Evolutionary conservation across 257 asterid genomes (phyloP), one percentile per base, ranked within the genome.

Genomic region (Echites panduratus): DNA sequence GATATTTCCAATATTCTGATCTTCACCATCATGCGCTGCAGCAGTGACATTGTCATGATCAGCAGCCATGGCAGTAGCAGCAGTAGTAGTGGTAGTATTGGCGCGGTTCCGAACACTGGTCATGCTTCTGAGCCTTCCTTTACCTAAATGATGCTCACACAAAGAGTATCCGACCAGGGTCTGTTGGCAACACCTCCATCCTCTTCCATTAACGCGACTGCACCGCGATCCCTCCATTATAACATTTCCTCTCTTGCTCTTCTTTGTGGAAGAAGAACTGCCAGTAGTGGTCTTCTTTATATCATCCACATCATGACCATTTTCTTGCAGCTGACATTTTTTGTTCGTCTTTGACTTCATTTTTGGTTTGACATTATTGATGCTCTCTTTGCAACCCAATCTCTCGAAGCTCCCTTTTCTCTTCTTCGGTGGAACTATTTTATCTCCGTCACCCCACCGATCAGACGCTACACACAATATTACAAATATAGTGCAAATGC

Each of bases 121-220:
- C 73, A 78, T 77, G 72, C 83, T 83, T 79, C 89, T 77, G 2
- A 85, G 82, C 82, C 94, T 78, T 56, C 96, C 96, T 77, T 88
- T 90, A 0, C 95, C 95, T 82, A 90, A 75, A 76, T 90, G 96
- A 79, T 90, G 95, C 68, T 90, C 92, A 45, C 96, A 90, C 20
- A 90, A 75, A 1, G 95, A 85, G 68, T 90, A 90, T 19, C 96
- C 96, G 0, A 90, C 89, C 4, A 88, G 87, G 38, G 96, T 90
- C 9, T 83, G 88, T 68, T 85, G 95, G 81, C 86, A 81, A 78
- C 95, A 90, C 64, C 96, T 84, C 96, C 96, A 90, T 32, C 96
- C 96, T 68, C 96, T 81, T 27, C 96, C 96, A 41, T 90, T 90
- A 20, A 86, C 89, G 1, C 96, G 95, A 82, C 96, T 90, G 82